Evolutionary conservation across 768 basidiomycete species (phyloP), one percentile per base, ranked within the genome.

Genomic region (Psilocybe cubensis): DNA sequence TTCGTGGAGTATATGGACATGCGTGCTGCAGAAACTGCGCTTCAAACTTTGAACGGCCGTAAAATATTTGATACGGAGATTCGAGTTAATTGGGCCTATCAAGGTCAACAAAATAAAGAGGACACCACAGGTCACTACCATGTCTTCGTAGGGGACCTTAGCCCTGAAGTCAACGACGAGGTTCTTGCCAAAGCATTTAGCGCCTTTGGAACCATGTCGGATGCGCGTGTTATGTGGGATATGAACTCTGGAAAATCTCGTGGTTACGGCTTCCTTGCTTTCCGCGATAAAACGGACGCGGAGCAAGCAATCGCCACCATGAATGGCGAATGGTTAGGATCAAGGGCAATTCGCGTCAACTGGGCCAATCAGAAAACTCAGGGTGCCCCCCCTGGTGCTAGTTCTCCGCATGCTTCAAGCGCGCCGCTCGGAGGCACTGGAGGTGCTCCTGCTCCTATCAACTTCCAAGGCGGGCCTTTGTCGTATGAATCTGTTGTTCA

Each of bases 351-450:
- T 68, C 89, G 97, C 64, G 96, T 98, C 74, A 99, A 99, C 79
- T 99, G 96, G 96, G 97, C 97, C 52, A 98, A 98, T 78, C 96
- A 98, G 77, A 98, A 98, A 80, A 98, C 96, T 17, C 94, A 96
- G 74, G 92, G 87, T 55, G 77, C 74, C 24, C 76, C 78, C 17
- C 63, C 63, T n/a, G 63, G 61, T 17, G 62, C 65, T 21, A 62
- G 71, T 45, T 71, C 79, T 40, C 71, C 83, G 48, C 79, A 77
- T 64, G 76, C 79, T 52, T 66, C 70, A 24, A 78, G 40, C 46
- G 60, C 60, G 42, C 52, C 61, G 40, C 29, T 63, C 23, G 56
- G 57, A 52, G 63, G 60, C 17, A 56, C 64, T 44, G 81, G 87
- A 52, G 79, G 82, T 57, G 90, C 92, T 25, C 92, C 94, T 47